Conservation (phyloP, 1,284 basidiomycete genomes). For the Veloboletus limbatus region DNA sequence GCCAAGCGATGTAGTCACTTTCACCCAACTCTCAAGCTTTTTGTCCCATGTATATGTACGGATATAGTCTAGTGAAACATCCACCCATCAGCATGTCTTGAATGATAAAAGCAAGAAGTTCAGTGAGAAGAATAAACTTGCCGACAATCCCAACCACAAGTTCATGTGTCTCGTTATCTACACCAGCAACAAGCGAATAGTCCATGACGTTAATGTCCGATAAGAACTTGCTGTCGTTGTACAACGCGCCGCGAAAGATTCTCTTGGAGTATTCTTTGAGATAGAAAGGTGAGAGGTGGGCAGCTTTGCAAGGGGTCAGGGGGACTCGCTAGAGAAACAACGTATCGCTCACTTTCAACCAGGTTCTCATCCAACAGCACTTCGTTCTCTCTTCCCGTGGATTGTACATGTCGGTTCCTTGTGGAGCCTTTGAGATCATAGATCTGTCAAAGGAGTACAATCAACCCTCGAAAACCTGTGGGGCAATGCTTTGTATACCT, state of each 20-base stretch:
- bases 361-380: constrained; percentile 93
- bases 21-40: constrained; percentile 96
- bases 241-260: constrained; percentile 85
- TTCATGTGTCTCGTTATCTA: constrained; percentile 81
- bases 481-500: constrained; percentile 44
- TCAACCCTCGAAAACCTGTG: not conserved
- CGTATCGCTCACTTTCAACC: constrained; percentile 61
- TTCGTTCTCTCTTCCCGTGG: constrained; percentile 89
- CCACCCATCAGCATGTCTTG: constrained; percentile 4
- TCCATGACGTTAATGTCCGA: constrained; percentile 99
- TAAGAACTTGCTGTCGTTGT: constrained; percentile 93
- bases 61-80: constrained; percentile 68
- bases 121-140: constrained; percentile 37
- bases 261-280: constrained; percentile 94
- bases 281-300: constrained; percentile 82
- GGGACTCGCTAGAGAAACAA: not conserved
- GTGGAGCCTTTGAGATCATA: constrained; percentile 95
- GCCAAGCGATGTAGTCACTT: constrained; percentile 88
- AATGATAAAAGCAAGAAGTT: not conserved
- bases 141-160: constrained; percentile 96
- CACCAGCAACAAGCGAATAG: constrained; percentile 94
- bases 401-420: constrained; percentile 87
- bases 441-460: constrained; percentile 49
- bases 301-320: constrained; percentile 42
- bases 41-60: constrained; percentile 98